Base-by-base conservation (phyloP, 2,329 filamentous ascomycete species). In the Diaporthe ampelina region DNA sequence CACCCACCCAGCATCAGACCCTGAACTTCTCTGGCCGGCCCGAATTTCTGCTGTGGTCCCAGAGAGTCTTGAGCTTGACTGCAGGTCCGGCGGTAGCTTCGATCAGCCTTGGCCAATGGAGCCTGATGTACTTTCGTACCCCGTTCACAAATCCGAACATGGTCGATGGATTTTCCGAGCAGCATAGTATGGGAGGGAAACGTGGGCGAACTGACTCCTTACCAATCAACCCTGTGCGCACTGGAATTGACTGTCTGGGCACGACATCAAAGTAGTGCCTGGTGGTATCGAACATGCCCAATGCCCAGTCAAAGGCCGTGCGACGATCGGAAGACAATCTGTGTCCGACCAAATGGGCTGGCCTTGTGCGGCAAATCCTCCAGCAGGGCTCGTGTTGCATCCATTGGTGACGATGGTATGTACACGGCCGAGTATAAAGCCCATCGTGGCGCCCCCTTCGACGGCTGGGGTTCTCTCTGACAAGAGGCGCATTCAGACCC, bases 261-360 rank as follows among this genome's bases (percentile, higher is more conserved):
- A 35, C 13, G 61, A 32, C 29, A 52, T 52, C 4, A 13, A 40
- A 21, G 43, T 50, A 35, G 61, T 15, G 24, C 26, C 59, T 48
- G 21, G 63, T 52, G 48, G 45, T 35, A 52, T 67, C 43, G 45
- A 52, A 52, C 45, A 67, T 24, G 29, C 61, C 61, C 32, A 68
- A 29, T 71, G 48, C 69, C 50, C 58, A 63, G 59, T 72, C 50
- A 59, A 26, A 67, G 58, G 68, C 73, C 73, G 73, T 72, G 68
- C 69, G 73, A 72, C 73, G 73, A 74, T 74, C 73, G 69, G 69
- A 72, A 67, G 58, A 56, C 67, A 56, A 65, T 40, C 48, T 59
- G 63, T 40, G 63, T 50, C 26, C 58, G 26, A 71, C 58, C 50
- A 67, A 32, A 61, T 21, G 26, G 24, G 26, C 29, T 48, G 29